Conservation (phyloP, 2,329 filamentous ascomycete species). For the Talaromyces sp. region DNA sequence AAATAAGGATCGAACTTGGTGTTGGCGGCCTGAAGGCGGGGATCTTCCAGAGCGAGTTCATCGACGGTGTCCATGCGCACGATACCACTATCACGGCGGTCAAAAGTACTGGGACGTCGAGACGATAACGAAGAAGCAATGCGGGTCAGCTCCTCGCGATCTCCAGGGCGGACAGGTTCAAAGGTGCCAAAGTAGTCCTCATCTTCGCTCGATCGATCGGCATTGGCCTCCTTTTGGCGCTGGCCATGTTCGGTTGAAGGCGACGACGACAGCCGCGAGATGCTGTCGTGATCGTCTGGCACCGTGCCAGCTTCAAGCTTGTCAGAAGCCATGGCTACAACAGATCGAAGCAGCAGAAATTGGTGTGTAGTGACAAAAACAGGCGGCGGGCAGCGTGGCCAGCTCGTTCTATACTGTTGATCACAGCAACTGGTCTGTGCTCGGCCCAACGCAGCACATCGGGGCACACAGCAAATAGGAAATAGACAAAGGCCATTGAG, state of each 20-base stretch:
- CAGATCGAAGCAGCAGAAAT: neutral
- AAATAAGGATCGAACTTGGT: constrained; percentile 38
- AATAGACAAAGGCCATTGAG: neutral
- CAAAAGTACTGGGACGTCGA: constrained; percentile 6
- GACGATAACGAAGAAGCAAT: constrained; percentile 10
- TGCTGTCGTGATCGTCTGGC: neutral
- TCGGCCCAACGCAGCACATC: neutral
- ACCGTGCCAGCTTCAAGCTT: neutral
- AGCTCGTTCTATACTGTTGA: neutral
- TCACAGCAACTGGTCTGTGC: neutral
- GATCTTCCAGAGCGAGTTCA: constrained; percentile 20
- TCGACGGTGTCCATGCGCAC: constrained; percentile 25
- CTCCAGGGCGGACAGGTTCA: constrained; percentile 9
- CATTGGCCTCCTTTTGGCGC: neutral
- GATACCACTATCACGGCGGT: constrained; percentile 5
- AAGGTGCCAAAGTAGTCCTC: constrained; percentile 1
- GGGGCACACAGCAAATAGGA: neutral
- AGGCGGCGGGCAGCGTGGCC: neutral
- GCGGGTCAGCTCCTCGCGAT: constrained; percentile 6
- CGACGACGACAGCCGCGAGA: neutral
- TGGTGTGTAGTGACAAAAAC: neutral
- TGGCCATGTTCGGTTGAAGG: neutral
- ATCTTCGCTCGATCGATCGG: constrained; percentile 1
- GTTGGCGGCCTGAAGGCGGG: constrained; percentile 37
- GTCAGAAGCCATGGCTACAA: constrained; percentile 2